Conservation (phyloP, 208 protist species). For the Tetramitus jugosus region DNA sequence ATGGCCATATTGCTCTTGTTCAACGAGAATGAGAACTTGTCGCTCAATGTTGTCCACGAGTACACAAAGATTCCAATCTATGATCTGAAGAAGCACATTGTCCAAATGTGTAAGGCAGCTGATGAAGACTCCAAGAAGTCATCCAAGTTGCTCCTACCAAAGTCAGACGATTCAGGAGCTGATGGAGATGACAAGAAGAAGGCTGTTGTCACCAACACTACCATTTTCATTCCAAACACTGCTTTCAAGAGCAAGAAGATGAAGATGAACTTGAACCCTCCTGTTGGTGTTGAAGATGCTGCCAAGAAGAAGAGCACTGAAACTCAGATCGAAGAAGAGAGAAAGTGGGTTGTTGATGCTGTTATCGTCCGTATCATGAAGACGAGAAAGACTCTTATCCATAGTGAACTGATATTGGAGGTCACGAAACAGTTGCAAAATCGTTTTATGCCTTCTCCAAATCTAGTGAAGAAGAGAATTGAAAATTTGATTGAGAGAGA, state of each 20-base stretch:
- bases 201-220: background rate
- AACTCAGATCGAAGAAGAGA: slow-evolving; percentile 61
- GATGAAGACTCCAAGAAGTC: slow-evolving; percentile 23
- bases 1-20: slow-evolving; percentile 60
- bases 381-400: slow-evolving; percentile 51
- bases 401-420: slow-evolving; percentile 55
- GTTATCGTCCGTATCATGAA: slow-evolving; percentile 77
- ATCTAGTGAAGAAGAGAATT: slow-evolving; percentile 64
- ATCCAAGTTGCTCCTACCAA: slow-evolving; percentile 14
- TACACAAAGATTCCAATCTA: slow-evolving; percentile 33
- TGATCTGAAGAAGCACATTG: slow-evolving; percentile 50
- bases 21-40: slow-evolving; percentile 46
- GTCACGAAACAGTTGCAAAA: slow-evolving; percentile 49
- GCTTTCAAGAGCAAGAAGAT: slow-evolving; percentile 41
- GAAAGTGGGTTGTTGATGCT: slow-evolving; percentile 64
- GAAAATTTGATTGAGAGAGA: slow-evolving; percentile 58
- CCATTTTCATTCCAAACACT: slow-evolving; percentile 9
- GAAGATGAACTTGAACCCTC: slow-evolving; percentile 41
- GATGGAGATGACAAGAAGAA: slow-evolving; percentile 18
- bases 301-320: slow-evolving; percentile 47
- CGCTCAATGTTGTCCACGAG: slow-evolving; percentile 40
- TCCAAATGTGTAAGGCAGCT: slow-evolving; percentile 46
- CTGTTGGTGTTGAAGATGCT: slow-evolving; percentile 43
- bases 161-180: background rate
- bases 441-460: slow-evolving; percentile 51